These are phyloP conservation scores for Phialophora tarda DNA, from an alignment of 2,329 filamentous ascomycete genomes.

Conservation along the genomic window DNA sequence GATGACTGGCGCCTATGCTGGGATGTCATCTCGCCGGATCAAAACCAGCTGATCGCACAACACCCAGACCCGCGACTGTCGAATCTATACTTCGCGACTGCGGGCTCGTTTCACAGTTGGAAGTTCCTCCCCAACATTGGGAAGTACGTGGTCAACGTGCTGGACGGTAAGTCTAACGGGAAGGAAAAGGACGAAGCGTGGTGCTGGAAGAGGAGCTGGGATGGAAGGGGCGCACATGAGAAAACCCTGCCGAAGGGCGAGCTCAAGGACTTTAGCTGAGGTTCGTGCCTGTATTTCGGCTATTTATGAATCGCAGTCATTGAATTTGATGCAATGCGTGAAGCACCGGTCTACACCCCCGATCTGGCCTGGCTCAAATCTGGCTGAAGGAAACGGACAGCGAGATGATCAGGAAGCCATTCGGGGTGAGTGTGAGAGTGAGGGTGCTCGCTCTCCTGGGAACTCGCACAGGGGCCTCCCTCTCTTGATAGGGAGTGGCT, in stretches of 20 bases:
- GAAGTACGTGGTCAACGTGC: conserved; percentile 55
- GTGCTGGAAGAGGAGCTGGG: conserved; percentile 44
- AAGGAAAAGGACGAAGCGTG: conserved; percentile 50
- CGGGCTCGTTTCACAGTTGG: conserved; percentile 69
- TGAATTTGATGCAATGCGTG: not conserved
- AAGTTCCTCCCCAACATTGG: conserved; percentile 70
- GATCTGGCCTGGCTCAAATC: too few relatives aligned
- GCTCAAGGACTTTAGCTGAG: conserved; percentile 36
- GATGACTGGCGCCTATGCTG: conserved; percentile 59
- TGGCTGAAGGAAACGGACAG: too few relatives aligned
- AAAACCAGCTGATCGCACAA: conserved; percentile 65
- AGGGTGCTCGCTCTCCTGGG: not conserved
- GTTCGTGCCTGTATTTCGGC: not conserved
- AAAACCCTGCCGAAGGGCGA: conserved; percentile 41
- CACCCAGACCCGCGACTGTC: conserved; percentile 54
- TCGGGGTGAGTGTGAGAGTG: too few relatives aligned
- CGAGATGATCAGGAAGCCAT: too few relatives aligned
- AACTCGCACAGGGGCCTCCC: not conserved
- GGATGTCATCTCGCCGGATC: conserved; percentile 66
- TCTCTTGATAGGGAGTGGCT: too few relatives aligned
- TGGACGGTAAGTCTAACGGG: conserved; percentile 41
- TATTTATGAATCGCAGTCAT: not conserved
- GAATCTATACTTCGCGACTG: conserved; percentile 65
- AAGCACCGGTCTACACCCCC: not conserved
- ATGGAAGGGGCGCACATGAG: conserved; percentile 42